Conservation (phyloP, 2,329 filamentous ascomycete species). For the Tolypocladium endophyticum region DNA sequence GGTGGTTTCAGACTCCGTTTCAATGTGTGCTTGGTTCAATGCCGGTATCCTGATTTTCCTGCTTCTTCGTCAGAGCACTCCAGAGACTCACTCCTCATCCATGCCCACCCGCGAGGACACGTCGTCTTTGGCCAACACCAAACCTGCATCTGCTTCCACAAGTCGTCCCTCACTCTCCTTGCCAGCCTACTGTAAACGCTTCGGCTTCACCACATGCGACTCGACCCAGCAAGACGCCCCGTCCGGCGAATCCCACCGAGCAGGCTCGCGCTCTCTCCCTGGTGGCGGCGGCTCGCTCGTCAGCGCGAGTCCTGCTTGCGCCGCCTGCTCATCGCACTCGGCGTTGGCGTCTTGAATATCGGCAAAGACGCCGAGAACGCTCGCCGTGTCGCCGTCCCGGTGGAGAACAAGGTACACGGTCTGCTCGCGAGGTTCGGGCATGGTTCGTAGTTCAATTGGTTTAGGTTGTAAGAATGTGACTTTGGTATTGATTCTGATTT, state of each 20-base stretch:
- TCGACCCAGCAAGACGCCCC: slow-evolving; percentile 27
- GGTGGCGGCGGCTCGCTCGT: slow-evolving; percentile 5
- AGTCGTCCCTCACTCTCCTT: neutral
- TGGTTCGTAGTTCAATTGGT: neutral
- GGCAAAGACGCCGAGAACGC: slow-evolving; percentile 20
- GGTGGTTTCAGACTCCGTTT: neutral
- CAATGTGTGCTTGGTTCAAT: neutral
- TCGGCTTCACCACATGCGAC: slow-evolving; percentile 11
- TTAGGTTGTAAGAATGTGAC: neutral
- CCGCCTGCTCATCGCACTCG: slow-evolving; percentile 17
- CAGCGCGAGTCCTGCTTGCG: slow-evolving; percentile 14
- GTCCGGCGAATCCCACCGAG: slow-evolving; percentile 24
- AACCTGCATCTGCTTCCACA: neutral
- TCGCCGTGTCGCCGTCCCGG: slow-evolving; percentile 11
- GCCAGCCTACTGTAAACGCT: neutral
- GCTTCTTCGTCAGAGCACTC: neutral
- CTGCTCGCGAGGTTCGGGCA: neutral
- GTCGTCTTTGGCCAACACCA: too few relatives aligned
- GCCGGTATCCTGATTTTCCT: neutral
- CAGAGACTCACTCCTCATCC: too few relatives aligned
- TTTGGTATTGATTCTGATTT: neutral
- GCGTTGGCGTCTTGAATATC: slow-evolving; percentile 24
- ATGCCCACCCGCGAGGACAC: too few relatives aligned
- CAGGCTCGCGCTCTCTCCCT: slow-evolving; percentile 13
- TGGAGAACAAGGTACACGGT: slow-evolving; percentile 3